Evolutionary conservation across 495 filamentous ascomycete genomes (phyloP).

Genomic region (Geopyxis carbonaria): DNA sequence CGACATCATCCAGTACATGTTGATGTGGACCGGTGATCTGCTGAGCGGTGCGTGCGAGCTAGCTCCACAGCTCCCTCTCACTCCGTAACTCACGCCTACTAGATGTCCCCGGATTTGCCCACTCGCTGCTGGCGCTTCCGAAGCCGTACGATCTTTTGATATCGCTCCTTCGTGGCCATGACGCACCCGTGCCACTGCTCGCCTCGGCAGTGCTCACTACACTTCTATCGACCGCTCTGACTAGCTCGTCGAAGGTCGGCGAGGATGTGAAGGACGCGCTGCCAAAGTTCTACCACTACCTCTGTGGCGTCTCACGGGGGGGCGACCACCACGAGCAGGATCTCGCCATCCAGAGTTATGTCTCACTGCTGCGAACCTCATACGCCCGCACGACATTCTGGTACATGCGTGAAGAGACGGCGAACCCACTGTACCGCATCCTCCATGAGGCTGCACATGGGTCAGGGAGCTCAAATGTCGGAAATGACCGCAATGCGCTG

Average conservation of each 20-base stretch:
- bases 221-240: constrained; percentile 56
- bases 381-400: constrained; percentile 73
- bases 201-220: constrained; percentile 73
- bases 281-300: constrained; percentile 70
- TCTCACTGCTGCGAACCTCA: constrained; percentile 59
- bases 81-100: constrained; percentile 3
- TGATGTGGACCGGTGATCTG: constrained; percentile 75
- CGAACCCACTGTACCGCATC: constrained; percentile 67
- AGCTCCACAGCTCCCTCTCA: constrained; percentile 14
- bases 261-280: constrained; percentile 51
- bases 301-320: constrained; percentile 56
- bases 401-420: constrained; percentile 65
- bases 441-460: constrained; percentile 49
- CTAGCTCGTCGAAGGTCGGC: constrained; percentile 36
- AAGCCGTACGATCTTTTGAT: constrained; percentile 74
- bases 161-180: constrained; percentile 45
- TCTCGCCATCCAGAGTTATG: constrained; percentile 84
- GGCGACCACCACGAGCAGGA: constrained; percentile 81
- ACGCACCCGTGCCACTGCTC: constrained; percentile 74
- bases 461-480: constrained; percentile 41
- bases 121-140: constrained; percentile 62
- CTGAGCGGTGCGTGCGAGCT: constrained; percentile 47
- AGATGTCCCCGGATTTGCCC: constrained; percentile 65
- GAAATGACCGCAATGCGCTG: constrained; percentile 11
- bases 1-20: constrained; percentile 86